Evolutionary conservation across 2,329 filamentous ascomycete species (phyloP).

Genomic region (Penicillium sp.): DNA sequence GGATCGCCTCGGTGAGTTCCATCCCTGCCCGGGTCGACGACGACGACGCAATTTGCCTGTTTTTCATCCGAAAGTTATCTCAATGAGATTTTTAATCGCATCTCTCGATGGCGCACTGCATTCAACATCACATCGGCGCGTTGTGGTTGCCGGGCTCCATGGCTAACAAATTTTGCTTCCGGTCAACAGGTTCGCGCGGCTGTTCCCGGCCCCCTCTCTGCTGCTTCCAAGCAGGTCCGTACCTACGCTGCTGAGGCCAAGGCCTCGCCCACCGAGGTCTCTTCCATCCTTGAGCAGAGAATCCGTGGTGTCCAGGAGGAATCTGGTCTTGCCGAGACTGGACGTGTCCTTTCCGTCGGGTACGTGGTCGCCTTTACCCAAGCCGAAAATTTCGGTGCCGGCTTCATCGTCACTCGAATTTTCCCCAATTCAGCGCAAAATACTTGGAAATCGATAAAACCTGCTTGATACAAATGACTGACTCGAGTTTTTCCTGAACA

Average conservation of each 20-base stretch:
- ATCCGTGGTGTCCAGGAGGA: conserved; percentile 99
- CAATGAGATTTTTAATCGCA: conserved; percentile 35
- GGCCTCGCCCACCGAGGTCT: conserved; percentile 96
- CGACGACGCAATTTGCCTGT: conserved; percentile 35
- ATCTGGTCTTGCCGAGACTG: conserved; percentile 94
- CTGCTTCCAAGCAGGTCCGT: conserved; percentile 73
- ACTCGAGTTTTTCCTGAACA: conserved; percentile 49
- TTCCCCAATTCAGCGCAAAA: conserved; percentile 31
- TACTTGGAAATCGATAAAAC: conserved; percentile 8
- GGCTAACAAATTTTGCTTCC: conserved; percentile 49
- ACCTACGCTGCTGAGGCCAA: conserved; percentile 92
- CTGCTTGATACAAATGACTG: conserved; percentile 20
- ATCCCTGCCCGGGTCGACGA: conserved; percentile 49
- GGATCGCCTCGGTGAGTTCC: conserved; percentile 90
- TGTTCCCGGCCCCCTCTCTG: conserved; percentile 77
- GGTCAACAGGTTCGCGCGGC: conserved; percentile 76
- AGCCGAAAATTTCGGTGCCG: conserved; percentile 35
- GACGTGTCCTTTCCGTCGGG: conserved; percentile 98
- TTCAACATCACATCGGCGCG: conserved; percentile 29
- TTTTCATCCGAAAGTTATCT: conserved; percentile 41
- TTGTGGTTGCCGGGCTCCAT: conserved; percentile 53
- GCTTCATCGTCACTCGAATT: conserved; percentile 35
- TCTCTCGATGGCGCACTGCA: conserved; percentile 27
- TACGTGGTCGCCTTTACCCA: conserved; percentile 61
- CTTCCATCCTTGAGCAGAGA: conserved; percentile 98